Conservation (phyloP, 805 yeast genomes). For the Candida sanyiensis region DNA sequence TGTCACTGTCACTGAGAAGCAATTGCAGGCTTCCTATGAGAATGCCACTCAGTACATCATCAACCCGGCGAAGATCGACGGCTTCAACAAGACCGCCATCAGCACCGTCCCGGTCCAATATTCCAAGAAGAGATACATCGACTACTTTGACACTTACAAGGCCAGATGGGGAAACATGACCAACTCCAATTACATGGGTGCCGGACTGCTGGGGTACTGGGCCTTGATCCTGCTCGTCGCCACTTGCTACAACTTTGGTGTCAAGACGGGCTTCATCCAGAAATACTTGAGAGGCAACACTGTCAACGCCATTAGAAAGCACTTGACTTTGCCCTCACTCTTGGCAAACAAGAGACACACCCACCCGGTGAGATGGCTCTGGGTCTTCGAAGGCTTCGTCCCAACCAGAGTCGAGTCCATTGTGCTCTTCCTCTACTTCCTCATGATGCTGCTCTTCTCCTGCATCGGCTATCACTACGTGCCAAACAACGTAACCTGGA, state of each 20-base stretch:
- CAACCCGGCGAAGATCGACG: too few relatives aligned
- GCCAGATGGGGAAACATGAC: constrained; percentile 18
- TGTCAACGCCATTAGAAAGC: constrained; percentile 17
- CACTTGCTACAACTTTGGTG: constrained; percentile 29
- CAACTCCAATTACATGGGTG: constrained; percentile 21
- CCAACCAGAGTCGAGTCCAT: constrained; percentile 25
- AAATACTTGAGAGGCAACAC: constrained; percentile 11
- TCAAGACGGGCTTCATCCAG: constrained; percentile 18
- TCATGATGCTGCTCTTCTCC: constrained; percentile 14
- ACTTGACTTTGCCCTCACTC: constrained; percentile 21
- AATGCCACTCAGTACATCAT: constrained; percentile 29
- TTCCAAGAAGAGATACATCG: neutral
- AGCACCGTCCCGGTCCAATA: constrained; percentile 14
- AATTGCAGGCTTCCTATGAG: constrained; percentile 23
- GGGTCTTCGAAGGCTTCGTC: constrained; percentile 13
- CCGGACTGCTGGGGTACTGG: constrained; percentile 35
- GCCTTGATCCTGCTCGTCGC: constrained; percentile 33
- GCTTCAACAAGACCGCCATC: constrained; percentile 8
- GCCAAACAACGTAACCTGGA: too few relatives aligned
- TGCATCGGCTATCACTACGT: constrained; percentile 12
- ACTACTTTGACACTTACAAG: constrained; percentile 6
- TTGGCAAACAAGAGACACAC: constrained; percentile 18
- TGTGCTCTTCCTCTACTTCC: constrained; percentile 32
- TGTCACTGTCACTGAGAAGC: constrained; percentile 3
- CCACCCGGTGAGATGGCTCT: neutral